phyloP scores from a whole-genome alignment of 257 asterid genomes.

The Marsdenia floribunda region DNA sequence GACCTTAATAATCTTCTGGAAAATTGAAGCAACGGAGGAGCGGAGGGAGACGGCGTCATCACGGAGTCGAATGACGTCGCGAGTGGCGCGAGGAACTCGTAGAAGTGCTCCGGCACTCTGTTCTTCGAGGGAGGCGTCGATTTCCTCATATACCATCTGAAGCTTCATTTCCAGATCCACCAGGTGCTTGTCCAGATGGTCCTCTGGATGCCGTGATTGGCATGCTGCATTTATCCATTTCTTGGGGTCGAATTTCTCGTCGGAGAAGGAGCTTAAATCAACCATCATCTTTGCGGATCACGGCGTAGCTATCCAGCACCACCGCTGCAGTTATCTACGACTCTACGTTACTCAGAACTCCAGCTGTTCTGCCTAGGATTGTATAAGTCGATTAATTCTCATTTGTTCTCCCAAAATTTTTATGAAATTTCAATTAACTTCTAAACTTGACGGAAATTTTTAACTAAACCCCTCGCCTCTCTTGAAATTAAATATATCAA shows the following conservation, averaged over 20 bases:
- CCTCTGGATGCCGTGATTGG: constrained; percentile 83
- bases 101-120: constrained; percentile 88
- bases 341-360: neutral
- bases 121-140: constrained; percentile 91
- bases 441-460: neutral
- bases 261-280: constrained; percentile 85
- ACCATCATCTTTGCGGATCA: constrained; percentile 60
- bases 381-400: neutral
- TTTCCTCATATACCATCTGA: constrained; percentile 94
- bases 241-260: constrained; percentile 88
- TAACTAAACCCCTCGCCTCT: neutral
- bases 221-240: constrained; percentile 89
- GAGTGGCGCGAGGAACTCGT: constrained; percentile 90
- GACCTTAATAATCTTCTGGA: constrained; percentile 78
- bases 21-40: constrained; percentile 74
- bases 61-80: constrained; percentile 86
- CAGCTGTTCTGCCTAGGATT: neutral
- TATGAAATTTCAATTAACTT: neutral
- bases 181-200: constrained; percentile 80
- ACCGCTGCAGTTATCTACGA: constrained; percentile 4
- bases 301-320: constrained; percentile 7
- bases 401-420: neutral
- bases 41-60: constrained; percentile 88
- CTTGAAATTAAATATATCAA: neutral
- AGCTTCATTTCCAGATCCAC: constrained; percentile 99